Conservation (phyloP, 2,329 filamentous ascomycete species). For the Camillea tinctor region DNA sequence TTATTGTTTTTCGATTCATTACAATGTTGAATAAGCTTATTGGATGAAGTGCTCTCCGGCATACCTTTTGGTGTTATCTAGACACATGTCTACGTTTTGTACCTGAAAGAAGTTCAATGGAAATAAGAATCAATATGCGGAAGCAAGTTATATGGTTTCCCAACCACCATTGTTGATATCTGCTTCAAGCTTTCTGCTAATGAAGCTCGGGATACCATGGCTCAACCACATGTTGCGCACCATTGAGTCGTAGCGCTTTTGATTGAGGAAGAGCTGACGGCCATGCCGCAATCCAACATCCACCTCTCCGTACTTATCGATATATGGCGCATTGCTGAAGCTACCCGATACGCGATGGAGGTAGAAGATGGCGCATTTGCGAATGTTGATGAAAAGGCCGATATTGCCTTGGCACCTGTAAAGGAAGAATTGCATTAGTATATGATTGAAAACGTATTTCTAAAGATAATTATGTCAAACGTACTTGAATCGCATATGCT, state of each 20-base stretch:
- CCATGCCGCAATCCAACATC: slow-evolving; percentile 87
- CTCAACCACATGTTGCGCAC: slow-evolving; percentile 82
- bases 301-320: slow-evolving; percentile 93
- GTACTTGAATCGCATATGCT: slow-evolving; percentile 78
- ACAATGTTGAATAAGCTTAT: too few relatives aligned
- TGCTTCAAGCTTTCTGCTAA: slow-evolving; percentile 85
- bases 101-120: neutral
- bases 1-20: too few relatives aligned
- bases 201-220: slow-evolving; percentile 83
- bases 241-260: slow-evolving; percentile 88
- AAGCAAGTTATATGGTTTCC: slow-evolving; percentile 70
- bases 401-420: slow-evolving; percentile 80
- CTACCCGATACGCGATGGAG: slow-evolving; percentile 79
- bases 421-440: slow-evolving; percentile 38
- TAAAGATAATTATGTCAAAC: slow-evolving; percentile 33
- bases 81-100: neutral
- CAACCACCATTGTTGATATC: slow-evolving; percentile 97
- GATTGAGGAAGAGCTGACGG: slow-evolving; percentile 87
- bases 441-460: neutral
- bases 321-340: slow-evolving; percentile 85
- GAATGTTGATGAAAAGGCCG: slow-evolving; percentile 94
- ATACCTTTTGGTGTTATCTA: neutral
- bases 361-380: slow-evolving; percentile 91
- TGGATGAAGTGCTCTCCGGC: too few relatives aligned
- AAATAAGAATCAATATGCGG: neutral